phyloP scores from a whole-genome alignment of 345 rosid species.

The Salix caprea region DNA sequence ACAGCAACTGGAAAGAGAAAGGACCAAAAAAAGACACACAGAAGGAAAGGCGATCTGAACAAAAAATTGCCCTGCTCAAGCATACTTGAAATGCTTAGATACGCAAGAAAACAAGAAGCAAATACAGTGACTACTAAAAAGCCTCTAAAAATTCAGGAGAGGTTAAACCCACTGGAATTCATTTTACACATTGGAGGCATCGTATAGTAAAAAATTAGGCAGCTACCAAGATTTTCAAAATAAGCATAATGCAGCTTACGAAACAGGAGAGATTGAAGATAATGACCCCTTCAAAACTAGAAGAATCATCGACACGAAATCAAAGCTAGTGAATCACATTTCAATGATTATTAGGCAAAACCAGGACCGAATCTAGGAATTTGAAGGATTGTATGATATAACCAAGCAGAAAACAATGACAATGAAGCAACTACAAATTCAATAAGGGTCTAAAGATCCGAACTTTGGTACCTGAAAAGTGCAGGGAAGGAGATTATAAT shows the following conservation, averaged over 20 bases:
- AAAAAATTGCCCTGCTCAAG: conserved; percentile 15
- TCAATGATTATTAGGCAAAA: conserved; percentile 29
- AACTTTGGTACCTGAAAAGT: conserved; percentile 42
- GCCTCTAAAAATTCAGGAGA: conserved; percentile 4
- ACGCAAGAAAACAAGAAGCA: conserved; percentile 15
- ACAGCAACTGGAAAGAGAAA: conserved; percentile 29
- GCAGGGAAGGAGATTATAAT: conserved; percentile 13
- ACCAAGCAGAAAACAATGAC: conserved; percentile 14
- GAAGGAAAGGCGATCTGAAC: conserved; percentile 25
- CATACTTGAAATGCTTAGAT: conserved; percentile 36
- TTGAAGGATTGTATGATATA: conserved; percentile 15
- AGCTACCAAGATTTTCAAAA: conserved; percentile 12
- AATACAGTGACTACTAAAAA: conserved; percentile 13
- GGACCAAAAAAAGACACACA: conserved; percentile 36
- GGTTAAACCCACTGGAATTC: conserved; percentile 2
- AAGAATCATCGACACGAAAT: not conserved
- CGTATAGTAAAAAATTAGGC: not conserved
- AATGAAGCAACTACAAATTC: not conserved
- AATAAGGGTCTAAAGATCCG: conserved; percentile 13
- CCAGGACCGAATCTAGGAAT: not conserved
- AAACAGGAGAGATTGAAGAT: conserved; percentile 11
- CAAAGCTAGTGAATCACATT: conserved; percentile 17
- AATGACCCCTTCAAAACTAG: not conserved
- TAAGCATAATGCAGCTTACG: conserved; percentile 20
- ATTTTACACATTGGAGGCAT: conserved; percentile 5